Evolutionary conservation across 140 eudicot species (phyloP).

Genomic region (Flaveria floridana): DNA sequence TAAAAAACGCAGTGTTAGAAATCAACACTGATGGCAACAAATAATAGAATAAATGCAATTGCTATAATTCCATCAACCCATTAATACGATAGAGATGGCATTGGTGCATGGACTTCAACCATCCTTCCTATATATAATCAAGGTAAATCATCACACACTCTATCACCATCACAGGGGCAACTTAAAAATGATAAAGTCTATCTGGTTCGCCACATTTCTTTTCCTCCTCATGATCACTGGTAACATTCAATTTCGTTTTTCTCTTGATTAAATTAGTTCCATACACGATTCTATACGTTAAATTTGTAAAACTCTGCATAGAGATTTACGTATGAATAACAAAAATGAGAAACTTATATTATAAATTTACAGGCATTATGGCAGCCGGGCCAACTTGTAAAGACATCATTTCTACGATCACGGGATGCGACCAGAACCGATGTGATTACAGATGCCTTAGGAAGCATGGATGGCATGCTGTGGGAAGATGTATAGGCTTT

Average conservation of each 20-base stretch:
- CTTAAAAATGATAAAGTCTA: background rate
- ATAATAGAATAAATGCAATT: background rate
- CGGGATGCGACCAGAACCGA: background rate
- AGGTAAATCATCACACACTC: background rate
- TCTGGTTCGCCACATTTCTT: background rate
- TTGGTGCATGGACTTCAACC: too few relatives aligned
- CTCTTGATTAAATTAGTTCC: background rate
- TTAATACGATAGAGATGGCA: too few relatives aligned
- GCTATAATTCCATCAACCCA: background rate
- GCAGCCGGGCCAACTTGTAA: background rate
- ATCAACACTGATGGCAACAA: background rate
- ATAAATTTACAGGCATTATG: background rate
- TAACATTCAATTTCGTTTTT: background rate
- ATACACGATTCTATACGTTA: too few relatives aligned
- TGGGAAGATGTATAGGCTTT: background rate
- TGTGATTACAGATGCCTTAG: constrained; percentile 4
- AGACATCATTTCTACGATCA: background rate
- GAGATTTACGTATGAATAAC: too few relatives aligned
- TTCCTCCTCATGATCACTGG: background rate
- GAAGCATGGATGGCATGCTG: background rate
- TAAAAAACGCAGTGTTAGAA: too few relatives aligned
- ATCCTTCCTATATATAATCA: background rate
- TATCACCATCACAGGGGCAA: background rate
- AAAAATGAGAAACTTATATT: background rate
- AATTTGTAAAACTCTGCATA: too few relatives aligned